phyloP scores from a whole-genome alignment of 1,284 basidiomycete genomes.

The Cystobasidium sp. region DNA sequence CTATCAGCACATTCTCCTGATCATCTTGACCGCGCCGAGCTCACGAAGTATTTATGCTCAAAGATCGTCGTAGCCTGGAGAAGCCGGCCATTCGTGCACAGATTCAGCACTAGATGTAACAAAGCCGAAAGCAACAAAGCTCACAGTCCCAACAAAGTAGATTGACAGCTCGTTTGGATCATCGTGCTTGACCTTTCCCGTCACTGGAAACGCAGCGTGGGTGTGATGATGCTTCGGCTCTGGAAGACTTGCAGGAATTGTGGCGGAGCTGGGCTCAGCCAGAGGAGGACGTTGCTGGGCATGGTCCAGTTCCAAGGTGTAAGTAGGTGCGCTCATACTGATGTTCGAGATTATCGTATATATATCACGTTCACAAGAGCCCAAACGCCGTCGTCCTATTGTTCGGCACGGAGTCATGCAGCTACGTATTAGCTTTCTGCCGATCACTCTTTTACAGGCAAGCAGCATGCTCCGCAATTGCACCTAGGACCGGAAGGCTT shows the following conservation, averaged over 20 bases:
- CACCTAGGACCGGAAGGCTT: no score
- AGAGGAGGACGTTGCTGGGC: slow-evolving; percentile 34
- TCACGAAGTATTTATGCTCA: slow-evolving; percentile 36
- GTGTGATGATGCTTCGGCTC: slow-evolving; percentile 41
- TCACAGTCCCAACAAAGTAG: slow-evolving; percentile 42
- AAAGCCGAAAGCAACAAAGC: neutral
- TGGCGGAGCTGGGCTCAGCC: slow-evolving; percentile 30
- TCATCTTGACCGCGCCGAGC: neutral
- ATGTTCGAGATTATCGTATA: no score
- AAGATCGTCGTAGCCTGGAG: slow-evolving; percentile 41
- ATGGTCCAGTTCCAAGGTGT: slow-evolving; percentile 38
- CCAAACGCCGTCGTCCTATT: no score
- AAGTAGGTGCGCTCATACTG: slow-evolving; percentile 22
- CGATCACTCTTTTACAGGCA: no score
- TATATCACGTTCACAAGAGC: no score
- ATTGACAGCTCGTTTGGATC: slow-evolving; percentile 38
- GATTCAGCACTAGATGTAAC: neutral
- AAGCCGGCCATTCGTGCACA: neutral
- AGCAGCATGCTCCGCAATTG: no score
- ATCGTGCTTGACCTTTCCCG: slow-evolving; percentile 19
- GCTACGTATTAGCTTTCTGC: no score
- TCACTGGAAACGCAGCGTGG: slow-evolving; percentile 32
- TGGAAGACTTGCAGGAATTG: slow-evolving; percentile 19
- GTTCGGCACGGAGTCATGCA: no score
- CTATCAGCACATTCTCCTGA: neutral